A percentile compares a stretch with the other conserved stretches of the same genome.
Conservation (phyloP, 257 asterid genomes). For the Jasminum sambac region DNA sequence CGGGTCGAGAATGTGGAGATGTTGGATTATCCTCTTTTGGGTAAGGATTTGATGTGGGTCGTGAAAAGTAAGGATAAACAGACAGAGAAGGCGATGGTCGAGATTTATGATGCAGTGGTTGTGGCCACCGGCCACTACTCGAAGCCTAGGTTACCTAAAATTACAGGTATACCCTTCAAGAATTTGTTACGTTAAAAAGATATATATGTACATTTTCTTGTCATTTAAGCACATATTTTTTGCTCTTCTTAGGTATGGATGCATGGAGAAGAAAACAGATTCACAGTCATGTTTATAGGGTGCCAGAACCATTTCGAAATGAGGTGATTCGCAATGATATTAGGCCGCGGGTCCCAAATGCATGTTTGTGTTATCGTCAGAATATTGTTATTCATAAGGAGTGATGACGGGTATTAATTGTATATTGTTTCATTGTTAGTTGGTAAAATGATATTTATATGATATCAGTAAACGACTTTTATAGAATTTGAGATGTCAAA, state of each 20-base stretch:
- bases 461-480: too few relatives aligned
- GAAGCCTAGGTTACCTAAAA: slow-evolving; percentile 68
- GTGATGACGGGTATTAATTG: too few relatives aligned
- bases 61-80: slow-evolving; percentile 48
- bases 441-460: too few relatives aligned
- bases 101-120: slow-evolving; percentile 76
- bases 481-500: too few relatives aligned
- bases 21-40: slow-evolving; percentile 39
- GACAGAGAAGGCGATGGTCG: slow-evolving; percentile 46
- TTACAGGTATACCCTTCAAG: slow-evolving; percentile 46
- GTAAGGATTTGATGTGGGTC: slow-evolving; percentile 59
- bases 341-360: too few relatives aligned
- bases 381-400: too few relatives aligned
- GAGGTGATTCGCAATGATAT: slow-evolving; percentile 45
- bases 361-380: too few relatives aligned
- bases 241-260: slow-evolving; percentile 66
- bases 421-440: too few relatives aligned
- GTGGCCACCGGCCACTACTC: slow-evolving; percentile 93
- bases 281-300: slow-evolving; percentile 79
- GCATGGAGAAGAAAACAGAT: slow-evolving; percentile 75
- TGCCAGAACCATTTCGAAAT: slow-evolving; percentile 71
- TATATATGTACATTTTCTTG: background rate
- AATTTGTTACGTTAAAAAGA: background rate
- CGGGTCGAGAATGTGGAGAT: slow-evolving; percentile 65
- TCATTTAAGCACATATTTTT: background rate